phyloP scores from a whole-genome alignment of 768 basidiomycete genomes.

The Russula sp. region DNA sequence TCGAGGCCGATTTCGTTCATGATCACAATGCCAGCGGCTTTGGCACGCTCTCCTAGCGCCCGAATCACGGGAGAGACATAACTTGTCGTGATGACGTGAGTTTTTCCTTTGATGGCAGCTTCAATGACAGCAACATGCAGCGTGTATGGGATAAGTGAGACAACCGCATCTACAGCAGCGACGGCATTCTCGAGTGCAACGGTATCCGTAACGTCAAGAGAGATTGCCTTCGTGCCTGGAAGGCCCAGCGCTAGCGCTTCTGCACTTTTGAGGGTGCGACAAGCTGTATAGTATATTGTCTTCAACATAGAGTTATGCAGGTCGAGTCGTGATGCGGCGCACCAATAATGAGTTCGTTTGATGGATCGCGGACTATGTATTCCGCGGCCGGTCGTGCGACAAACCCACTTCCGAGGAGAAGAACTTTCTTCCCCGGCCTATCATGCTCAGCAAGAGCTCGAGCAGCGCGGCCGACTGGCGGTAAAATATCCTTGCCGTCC shows the following conservation, averaged over 20 bases:
- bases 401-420: constrained; percentile 91
- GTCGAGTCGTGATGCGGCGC: constrained; percentile 22
- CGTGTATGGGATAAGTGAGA: constrained; percentile 95
- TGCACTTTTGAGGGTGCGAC: constrained; percentile 78
- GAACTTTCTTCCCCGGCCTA: constrained; percentile 59
- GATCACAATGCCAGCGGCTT: constrained; percentile 85
- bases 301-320: not conserved
- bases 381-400: constrained; percentile 96
- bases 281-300: constrained; percentile 42
- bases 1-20: constrained; percentile 98
- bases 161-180: constrained; percentile 84
- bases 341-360: constrained; percentile 84
- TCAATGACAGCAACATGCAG: constrained; percentile 86
- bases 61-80: constrained; percentile 91
- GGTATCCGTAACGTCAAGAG: constrained; percentile 72
- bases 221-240: constrained; percentile 61
- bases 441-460: constrained; percentile 36
- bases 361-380: constrained; percentile 75
- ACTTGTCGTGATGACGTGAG: constrained; percentile 91
- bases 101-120: constrained; percentile 82
- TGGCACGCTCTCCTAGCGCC: constrained; percentile 71
- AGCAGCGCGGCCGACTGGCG: constrained; percentile 64
- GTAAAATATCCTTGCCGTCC: constrained; percentile 62
- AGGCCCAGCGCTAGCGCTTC: constrained; percentile 61
- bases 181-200: constrained; percentile 72